Conservation (phyloP, 441 rosid species). For the Cnidoscolus chayamansa region DNA sequence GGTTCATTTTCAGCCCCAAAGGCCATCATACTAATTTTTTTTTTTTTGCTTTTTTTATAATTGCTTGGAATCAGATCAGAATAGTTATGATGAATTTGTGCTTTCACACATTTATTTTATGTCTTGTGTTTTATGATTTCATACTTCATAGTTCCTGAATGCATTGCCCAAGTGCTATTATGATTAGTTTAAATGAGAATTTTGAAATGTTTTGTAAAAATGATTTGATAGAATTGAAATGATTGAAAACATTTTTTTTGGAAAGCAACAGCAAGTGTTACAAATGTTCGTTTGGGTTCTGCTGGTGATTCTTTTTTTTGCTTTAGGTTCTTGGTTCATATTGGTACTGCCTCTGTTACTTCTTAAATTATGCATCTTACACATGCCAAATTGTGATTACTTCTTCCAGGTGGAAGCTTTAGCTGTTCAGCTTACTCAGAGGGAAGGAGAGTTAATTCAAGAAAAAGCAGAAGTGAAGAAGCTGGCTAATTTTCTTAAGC, state of each 20-base stretch:
- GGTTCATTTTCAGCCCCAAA: too few relatives aligned
- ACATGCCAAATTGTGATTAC: slow-evolving; percentile 16
- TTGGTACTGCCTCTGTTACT: not conserved
- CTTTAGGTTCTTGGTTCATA: slow-evolving; percentile 9
- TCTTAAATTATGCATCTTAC: slow-evolving; percentile 13
- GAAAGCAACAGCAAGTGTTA: not conserved
- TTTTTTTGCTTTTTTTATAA: not conserved
- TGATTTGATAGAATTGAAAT: not conserved
- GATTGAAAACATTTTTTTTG: not conserved
- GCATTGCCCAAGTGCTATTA: not conserved
- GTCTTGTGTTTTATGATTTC: not conserved
- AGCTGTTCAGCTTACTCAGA: slow-evolving; percentile 88
- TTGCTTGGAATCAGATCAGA: not conserved
- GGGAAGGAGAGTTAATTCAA: slow-evolving; percentile 93
- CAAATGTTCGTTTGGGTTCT: slow-evolving; percentile 3
- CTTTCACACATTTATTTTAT: not conserved
- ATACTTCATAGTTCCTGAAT: not conserved
- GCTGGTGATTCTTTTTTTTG: not conserved
- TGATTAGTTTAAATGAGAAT: not conserved
- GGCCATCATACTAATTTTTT: too few relatives aligned
- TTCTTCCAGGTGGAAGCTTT: slow-evolving; percentile 86
- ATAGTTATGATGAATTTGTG: not conserved
- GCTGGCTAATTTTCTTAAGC: slow-evolving; percentile 81
- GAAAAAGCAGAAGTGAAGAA: slow-evolving; percentile 96
- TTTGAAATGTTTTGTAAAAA: not conserved